A percentile compares a stretch with the other conserved stretches of the same genome.
Conservation (phyloP, 257 asterid species). For the Gentiana dahurica region DNA sequence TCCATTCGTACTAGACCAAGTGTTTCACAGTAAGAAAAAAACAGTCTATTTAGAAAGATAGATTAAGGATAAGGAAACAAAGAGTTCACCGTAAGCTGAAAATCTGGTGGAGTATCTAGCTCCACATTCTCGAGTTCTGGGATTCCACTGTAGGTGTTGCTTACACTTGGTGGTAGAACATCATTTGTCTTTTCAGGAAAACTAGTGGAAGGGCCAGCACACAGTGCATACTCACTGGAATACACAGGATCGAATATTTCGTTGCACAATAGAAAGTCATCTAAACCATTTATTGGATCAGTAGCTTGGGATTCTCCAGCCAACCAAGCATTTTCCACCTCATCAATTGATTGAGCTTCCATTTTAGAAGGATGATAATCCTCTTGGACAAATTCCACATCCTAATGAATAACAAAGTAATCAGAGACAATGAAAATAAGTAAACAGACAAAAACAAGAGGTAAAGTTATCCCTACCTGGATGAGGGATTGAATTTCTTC, state of each 20-base stretch:
- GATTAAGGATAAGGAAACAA: neutral
- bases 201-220: conserved; percentile 17
- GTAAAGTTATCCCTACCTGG: conserved; percentile 36
- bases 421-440: too few relatives aligned
- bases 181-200: conserved; percentile 8
- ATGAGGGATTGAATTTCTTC: conserved; percentile 17
- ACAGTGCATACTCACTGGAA: conserved; percentile 12
- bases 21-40: neutral
- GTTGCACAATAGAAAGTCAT: conserved; percentile 32
- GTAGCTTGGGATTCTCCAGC: conserved; percentile 30
- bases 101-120: conserved; percentile 62
- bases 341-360: conserved; percentile 27
- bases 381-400: conserved; percentile 22
- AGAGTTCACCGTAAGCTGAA: conserved; percentile 34
- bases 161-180: conserved; percentile 16
- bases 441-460: neutral
- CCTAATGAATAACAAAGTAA: conserved; percentile 17
- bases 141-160: conserved; percentile 23
- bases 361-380: conserved; percentile 6
- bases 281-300: conserved; percentile 11
- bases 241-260: conserved; percentile 22
- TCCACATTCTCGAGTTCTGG: conserved; percentile 52
- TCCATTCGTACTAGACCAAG: neutral
- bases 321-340: conserved; percentile 24
- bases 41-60: neutral